phyloP scores from a whole-genome alignment of 2,329 filamentous ascomycete genomes.

The Achaetomium macrosporum region DNA sequence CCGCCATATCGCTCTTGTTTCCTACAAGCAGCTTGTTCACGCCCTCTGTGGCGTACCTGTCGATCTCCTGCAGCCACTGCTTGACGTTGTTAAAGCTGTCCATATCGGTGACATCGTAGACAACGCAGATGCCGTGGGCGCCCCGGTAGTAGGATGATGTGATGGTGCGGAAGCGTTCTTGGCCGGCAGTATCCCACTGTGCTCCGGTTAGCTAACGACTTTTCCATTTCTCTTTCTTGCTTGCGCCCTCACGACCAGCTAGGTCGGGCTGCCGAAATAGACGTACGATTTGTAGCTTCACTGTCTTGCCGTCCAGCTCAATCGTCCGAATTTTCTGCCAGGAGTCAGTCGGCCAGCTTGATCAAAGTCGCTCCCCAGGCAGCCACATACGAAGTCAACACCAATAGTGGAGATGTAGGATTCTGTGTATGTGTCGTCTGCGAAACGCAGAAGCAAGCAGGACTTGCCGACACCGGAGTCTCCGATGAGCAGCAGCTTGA shows the following conservation, averaged over 20 bases:
- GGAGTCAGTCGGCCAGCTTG: conserved; percentile 12
- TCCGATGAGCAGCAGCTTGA: conserved; percentile 99
- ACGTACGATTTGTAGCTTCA: conserved; percentile 97
- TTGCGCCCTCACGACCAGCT: not conserved
- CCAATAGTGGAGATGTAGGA: conserved; percentile 99
- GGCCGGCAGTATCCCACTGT: conserved; percentile 98
- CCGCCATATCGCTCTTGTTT: conserved; percentile 99
- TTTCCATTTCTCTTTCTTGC: not conserved
- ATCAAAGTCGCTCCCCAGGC: not conserved
- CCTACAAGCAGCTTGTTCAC: conserved; percentile 99
- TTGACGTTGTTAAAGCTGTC: conserved; percentile 99
- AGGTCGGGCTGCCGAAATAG: not conserved
- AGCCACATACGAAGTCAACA: conserved; percentile 83
- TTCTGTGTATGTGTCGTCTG: conserved; percentile 98
- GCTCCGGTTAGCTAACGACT: conserved; percentile 11
- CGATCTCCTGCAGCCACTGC: conserved; percentile 99
- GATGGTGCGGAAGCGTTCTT: conserved; percentile 99
- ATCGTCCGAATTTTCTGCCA: conserved; percentile 97
- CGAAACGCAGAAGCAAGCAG: conserved; percentile 94
- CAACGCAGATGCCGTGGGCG: conserved; percentile 97
- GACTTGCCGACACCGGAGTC: conserved; percentile 99
- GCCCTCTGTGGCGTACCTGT: conserved; percentile 97
- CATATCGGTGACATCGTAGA: conserved; percentile 99
- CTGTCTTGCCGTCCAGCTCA: conserved; percentile 98
- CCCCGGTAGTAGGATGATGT: conserved; percentile 99